Evolutionary conservation across 208 protist genomes (phyloP).

Genomic region (Crithidia acanthocephali): DNA sequence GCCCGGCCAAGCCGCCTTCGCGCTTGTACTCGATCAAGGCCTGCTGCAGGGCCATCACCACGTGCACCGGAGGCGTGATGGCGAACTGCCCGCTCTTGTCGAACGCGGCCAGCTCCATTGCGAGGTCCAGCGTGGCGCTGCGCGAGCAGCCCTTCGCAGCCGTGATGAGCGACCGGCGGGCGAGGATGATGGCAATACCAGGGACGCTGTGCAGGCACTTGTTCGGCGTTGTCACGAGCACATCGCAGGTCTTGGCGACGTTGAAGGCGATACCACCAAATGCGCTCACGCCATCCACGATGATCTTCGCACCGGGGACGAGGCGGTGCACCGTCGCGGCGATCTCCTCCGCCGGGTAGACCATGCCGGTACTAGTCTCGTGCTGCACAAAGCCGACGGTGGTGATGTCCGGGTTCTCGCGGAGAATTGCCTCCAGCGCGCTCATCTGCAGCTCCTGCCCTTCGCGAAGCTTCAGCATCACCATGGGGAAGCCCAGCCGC

Average conservation of each 20-base stretch:
- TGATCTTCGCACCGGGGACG: constrained; percentile 64
- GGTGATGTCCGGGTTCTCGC: constrained; percentile 59
- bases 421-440: constrained; percentile 47
- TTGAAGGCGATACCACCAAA: constrained; percentile 79
- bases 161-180: constrained; percentile 44
- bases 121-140: constrained; percentile 76
- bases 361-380: constrained; percentile 91
- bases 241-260: constrained; percentile 64
- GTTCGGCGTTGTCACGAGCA: constrained; percentile 81
- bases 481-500: constrained; percentile 52
- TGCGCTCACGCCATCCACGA: constrained; percentile 87
- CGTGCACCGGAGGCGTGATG: constrained; percentile 85
- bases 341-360: constrained; percentile 83
- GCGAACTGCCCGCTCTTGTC: constrained; percentile 77
- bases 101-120: constrained; percentile 59
- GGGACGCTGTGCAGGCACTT: constrained; percentile 92
- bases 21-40: constrained; percentile 74
- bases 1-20: constrained; percentile 67
- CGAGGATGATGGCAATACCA: constrained; percentile 80
- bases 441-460: constrained; percentile 64
- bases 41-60: constrained; percentile 80
- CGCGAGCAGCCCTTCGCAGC: constrained; percentile 59
- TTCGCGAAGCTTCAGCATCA: constrained; percentile 60
- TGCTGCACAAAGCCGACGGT: constrained; percentile 87
- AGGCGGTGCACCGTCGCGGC: constrained; percentile 47